Percentiles rank a stretch among this genome's conserved stretches.
phyloP scores from a whole-genome alignment of 495 filamentous ascomycete species.

The Podospora pseudoanserina region DNA sequence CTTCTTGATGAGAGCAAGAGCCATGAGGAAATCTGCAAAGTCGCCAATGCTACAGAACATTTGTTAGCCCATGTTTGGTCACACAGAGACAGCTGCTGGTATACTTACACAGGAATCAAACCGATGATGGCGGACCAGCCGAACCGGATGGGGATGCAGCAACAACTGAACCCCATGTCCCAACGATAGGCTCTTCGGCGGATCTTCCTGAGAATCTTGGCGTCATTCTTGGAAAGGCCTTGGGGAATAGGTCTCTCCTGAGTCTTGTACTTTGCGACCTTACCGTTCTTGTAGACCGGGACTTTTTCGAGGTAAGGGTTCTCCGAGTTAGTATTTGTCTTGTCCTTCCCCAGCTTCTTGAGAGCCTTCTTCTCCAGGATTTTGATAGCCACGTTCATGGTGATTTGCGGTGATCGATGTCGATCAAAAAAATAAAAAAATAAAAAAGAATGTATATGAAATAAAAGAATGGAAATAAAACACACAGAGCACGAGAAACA shows the following conservation, averaged over 20 bases:
- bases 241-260: slow-evolving; percentile 64
- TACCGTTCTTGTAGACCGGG: slow-evolving; percentile 60
- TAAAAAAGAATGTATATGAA: background rate
- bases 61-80: slow-evolving; percentile 7
- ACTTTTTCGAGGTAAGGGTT: slow-evolving; percentile 75
- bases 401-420: slow-evolving; percentile 12
- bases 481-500: background rate
- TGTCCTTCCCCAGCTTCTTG: slow-evolving; percentile 60
- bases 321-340: slow-evolving; percentile 68
- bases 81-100: slow-evolving; percentile 5
- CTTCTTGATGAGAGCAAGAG: slow-evolving; percentile 63
- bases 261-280: slow-evolving; percentile 56
- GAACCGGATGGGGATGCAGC: slow-evolving; percentile 68
- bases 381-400: slow-evolving; percentile 34
- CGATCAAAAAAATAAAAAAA: slow-evolving; percentile 7
- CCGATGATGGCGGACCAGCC: slow-evolving; percentile 82
- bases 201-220: slow-evolving; percentile 71
- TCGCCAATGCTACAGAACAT: slow-evolving; percentile 62
- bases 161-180: slow-evolving; percentile 70
- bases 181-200: slow-evolving; percentile 76
- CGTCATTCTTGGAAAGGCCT: slow-evolving; percentile 75
- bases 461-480: background rate
- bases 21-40: slow-evolving; percentile 62
- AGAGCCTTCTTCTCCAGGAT: slow-evolving; percentile 64
- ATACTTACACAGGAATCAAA: slow-evolving; percentile 68